Conservation (phyloP, 2,329 filamentous ascomycete species). For the Diaporthe ampelina region DNA sequence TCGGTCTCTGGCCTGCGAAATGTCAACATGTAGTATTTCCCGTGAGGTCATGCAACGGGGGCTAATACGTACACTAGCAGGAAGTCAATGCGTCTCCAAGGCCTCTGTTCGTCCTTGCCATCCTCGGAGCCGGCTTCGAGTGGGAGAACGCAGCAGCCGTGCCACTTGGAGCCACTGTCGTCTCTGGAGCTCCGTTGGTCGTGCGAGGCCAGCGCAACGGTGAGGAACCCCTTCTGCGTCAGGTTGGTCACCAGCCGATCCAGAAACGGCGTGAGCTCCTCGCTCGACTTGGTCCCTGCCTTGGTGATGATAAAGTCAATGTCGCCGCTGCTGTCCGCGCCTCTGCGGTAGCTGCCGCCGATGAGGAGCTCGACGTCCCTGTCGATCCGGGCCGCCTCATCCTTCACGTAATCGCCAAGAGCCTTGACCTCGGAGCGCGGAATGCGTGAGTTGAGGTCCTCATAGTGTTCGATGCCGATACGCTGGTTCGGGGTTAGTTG, state of each 20-base stretch:
- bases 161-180: constrained; percentile 82
- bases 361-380: constrained; percentile 77
- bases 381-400: constrained; percentile 72
- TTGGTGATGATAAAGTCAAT: constrained; percentile 89
- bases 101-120: constrained; percentile 49
- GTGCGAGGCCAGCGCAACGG: constrained; percentile 74
- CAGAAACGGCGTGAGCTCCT: constrained; percentile 74
- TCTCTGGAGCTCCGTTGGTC: constrained; percentile 45
- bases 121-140: constrained; percentile 50
- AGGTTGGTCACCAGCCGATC: constrained; percentile 74
- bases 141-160: constrained; percentile 84
- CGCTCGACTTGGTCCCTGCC: constrained; percentile 64
- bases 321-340: constrained; percentile 80
- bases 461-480: constrained; percentile 83
- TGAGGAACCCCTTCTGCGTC: constrained; percentile 74
- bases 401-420: constrained; percentile 75
- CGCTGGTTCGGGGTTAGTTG: constrained; percentile 77
- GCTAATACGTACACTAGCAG: constrained; percentile 70
- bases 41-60: background rate
- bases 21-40: background rate
- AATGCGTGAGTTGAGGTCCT: constrained; percentile 84
- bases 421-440: constrained; percentile 81
- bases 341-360: constrained; percentile 88
- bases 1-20: constrained; percentile 72
- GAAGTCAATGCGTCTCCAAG: constrained; percentile 88